phyloP scores from a whole-genome alignment of 352 stramenopile genomes.

The Phytopythium mirpurense region DNA sequence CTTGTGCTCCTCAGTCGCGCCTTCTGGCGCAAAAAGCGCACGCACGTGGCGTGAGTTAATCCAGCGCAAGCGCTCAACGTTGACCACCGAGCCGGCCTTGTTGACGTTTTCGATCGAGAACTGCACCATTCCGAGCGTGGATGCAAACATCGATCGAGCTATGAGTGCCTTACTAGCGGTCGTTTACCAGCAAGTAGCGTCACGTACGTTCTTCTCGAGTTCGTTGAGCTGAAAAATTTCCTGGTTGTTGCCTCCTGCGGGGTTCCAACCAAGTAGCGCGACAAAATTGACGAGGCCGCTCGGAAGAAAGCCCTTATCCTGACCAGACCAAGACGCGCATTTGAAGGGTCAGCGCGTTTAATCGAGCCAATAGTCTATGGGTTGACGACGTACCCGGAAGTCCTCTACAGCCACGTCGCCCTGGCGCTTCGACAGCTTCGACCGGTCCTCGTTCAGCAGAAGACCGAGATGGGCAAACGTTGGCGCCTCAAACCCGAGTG shows the following conservation, averaged over 20 bases:
- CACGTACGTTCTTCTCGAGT: slow-evolving; percentile 59
- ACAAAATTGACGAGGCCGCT: slow-evolving; percentile 98
- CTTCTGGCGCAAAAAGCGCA: slow-evolving; percentile 54
- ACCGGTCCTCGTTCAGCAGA: slow-evolving; percentile 96
- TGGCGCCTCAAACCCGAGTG: slow-evolving; percentile 68
- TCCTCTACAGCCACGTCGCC: slow-evolving; percentile 96
- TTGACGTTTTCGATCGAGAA: slow-evolving; percentile 88
- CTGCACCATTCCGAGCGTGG: slow-evolving; percentile 10
- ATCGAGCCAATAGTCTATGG: neutral
- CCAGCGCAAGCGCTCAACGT: slow-evolving; percentile 81
- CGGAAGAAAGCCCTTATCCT: slow-evolving; percentile 94
- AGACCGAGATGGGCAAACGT: slow-evolving; percentile 89
- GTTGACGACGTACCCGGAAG: slow-evolving; percentile 75
- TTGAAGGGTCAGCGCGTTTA: neutral
- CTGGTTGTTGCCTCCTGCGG: slow-evolving; percentile 92
- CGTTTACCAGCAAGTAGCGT: neutral
- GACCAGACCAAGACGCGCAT: slow-evolving; percentile 1
- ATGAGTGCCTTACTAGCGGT: no score
- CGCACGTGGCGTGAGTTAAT: slow-evolving; percentile 88
- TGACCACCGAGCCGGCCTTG: slow-evolving; percentile 86
- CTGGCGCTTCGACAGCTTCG: slow-evolving; percentile 98
- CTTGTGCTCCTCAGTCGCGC: slow-evolving; percentile 32
- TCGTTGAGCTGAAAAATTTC: slow-evolving; percentile 96
- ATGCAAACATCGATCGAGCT: no score
- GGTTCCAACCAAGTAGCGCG: slow-evolving; percentile 97